phyloP scores from a whole-genome alignment of 1,284 basidiomycete species.

The Trametes polyzona region DNA sequence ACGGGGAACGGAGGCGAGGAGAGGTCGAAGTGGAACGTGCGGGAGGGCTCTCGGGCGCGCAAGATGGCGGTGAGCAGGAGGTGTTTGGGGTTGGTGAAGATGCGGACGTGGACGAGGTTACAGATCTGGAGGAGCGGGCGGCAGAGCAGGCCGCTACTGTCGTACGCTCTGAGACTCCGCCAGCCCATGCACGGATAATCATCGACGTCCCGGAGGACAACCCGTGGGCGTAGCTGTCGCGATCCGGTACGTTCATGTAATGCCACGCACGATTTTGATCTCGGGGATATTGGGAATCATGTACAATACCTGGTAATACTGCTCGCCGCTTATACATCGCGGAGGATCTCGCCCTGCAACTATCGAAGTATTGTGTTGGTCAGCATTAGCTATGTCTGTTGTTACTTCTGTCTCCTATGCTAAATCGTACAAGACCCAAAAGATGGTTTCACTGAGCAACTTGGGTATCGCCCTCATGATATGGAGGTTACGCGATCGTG shows the following conservation, averaged over 20 bases:
- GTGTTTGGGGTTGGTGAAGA: slow-evolving; percentile 27
- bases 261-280: not conserved
- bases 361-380: too few species aligned
- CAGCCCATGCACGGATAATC: slow-evolving; percentile 44
- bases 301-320: not conserved
- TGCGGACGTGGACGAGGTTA: slow-evolving; percentile 34
- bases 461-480: not conserved
- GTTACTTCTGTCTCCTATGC: not conserved
- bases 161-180: slow-evolving; percentile 47
- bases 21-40: slow-evolving; percentile 45
- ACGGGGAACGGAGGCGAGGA: slow-evolving; percentile 40
- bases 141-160: slow-evolving; percentile 28
- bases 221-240: slow-evolving; percentile 51
- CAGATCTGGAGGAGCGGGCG: slow-evolving; percentile 35
- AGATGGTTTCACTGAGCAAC: not conserved
- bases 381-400: not conserved
- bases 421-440: not conserved
- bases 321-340: too few species aligned
- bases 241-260: too few species aligned
- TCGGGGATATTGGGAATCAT: not conserved
- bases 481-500: slow-evolving; percentile 38
- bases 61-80: slow-evolving; percentile 25
- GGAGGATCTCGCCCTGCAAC: too few species aligned
- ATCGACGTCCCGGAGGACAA: slow-evolving; percentile 48
- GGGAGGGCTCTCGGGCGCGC: slow-evolving; percentile 9